phyloP scores from a whole-genome alignment of 352 stramenopile genomes.

The Phytophthora tentaculata region DNA sequence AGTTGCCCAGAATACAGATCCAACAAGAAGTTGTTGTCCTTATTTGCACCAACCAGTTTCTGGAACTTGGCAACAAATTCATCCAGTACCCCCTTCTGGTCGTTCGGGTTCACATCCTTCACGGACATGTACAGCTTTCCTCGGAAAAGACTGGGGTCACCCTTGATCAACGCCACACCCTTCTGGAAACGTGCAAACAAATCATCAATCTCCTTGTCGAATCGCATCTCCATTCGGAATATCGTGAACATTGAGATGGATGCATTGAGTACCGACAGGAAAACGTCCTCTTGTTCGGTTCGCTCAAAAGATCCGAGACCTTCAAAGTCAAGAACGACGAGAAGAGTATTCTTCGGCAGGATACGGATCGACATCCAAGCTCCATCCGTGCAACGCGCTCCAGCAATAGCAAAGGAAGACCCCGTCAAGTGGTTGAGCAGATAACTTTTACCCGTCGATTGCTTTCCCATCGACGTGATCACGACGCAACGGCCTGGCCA shows the following conservation, averaged over 20 bases:
- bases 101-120: slow-evolving; percentile 85
- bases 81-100: slow-evolving; percentile 52
- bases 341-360: slow-evolving; percentile 44
- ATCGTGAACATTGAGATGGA: slow-evolving; percentile 78
- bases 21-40: slow-evolving; percentile 64
- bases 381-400: slow-evolving; percentile 46
- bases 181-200: slow-evolving; percentile 77
- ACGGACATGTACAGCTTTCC: slow-evolving; percentile 77
- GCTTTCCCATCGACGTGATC: slow-evolving; percentile 62
- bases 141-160: slow-evolving; percentile 60
- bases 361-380: slow-evolving; percentile 53
- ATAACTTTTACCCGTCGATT: slow-evolving; percentile 86
- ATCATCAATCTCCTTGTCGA: slow-evolving; percentile 82
- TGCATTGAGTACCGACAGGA: slow-evolving; percentile 75
- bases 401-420: slow-evolving; percentile 73
- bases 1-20: slow-evolving; percentile 70
- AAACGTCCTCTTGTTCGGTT: slow-evolving; percentile 78
- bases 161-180: slow-evolving; percentile 65
- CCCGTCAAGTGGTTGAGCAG: slow-evolving; percentile 80
- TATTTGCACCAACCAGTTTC: slow-evolving; percentile 55
- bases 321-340: slow-evolving; percentile 84
- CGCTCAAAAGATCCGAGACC: slow-evolving; percentile 76
- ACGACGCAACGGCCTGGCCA: slow-evolving; percentile 45
- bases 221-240: slow-evolving; percentile 79
- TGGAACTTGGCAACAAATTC: slow-evolving; percentile 69